A percentile compares a stretch with the other conserved stretches of the same genome.
Conservation (phyloP, 306 rosid genomes). For the Pyrus pyrifolia region DNA sequence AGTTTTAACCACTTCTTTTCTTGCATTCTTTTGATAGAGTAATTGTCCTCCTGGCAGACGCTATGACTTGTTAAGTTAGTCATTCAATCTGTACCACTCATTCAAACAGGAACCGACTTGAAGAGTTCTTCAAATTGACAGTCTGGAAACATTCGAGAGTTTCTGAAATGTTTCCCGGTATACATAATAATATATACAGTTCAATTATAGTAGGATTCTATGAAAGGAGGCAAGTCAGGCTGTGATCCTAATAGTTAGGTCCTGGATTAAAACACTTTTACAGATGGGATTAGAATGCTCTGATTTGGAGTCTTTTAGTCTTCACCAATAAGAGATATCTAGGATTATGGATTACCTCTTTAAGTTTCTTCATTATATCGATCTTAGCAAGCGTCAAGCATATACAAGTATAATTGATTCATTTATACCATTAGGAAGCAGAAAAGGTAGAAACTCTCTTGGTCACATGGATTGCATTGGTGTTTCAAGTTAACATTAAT, state of each 20-base stretch:
- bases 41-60: background rate
- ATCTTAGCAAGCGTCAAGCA: background rate
- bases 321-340: background rate
- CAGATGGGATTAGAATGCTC: background rate
- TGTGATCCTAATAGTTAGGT: background rate
- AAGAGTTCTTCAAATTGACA: background rate
- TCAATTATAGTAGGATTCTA: background rate
- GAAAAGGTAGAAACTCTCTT: background rate
- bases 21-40: background rate
- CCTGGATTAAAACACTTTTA: background rate
- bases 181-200: background rate
- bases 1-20: conserved; percentile 30
- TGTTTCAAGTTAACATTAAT: background rate
- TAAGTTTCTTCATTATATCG: background rate
- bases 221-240: background rate
- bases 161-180: background rate
- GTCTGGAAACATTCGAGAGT: background rate
- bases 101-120: background rate
- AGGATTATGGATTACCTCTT: background rate
- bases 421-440: background rate
- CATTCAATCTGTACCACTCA: background rate
- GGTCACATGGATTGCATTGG: background rate
- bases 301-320: background rate
- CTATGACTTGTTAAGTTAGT: background rate
- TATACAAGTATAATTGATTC: background rate